Evolutionary conservation across 2,329 filamentous ascomycete species (phyloP).

Genomic region (Paradendryphiella salina): DNA sequence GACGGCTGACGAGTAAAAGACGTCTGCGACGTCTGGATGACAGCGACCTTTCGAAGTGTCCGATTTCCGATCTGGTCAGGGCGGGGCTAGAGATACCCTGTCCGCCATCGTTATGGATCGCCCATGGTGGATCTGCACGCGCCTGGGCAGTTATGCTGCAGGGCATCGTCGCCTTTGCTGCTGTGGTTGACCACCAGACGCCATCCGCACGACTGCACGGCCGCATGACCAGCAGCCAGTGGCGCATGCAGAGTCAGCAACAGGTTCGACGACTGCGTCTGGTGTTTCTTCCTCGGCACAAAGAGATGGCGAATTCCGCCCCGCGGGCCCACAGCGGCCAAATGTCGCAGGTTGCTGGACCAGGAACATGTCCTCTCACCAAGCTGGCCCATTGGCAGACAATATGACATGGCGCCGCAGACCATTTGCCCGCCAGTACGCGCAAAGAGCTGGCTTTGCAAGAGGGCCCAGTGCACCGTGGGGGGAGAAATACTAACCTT

Average conservation of each 20-base stretch:
- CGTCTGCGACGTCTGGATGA: constrained; percentile 27
- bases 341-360: constrained; percentile 25
- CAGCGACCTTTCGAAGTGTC: constrained; percentile 38
- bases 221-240: neutral
- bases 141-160: constrained; percentile 41
- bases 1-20: constrained; percentile 31
- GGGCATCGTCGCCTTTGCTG: constrained; percentile 31
- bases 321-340: constrained; percentile 30
- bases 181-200: constrained; percentile 11
- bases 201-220: constrained; percentile 1
- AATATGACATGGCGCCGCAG: constrained; percentile 18
- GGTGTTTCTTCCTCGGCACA: neutral
- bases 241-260: neutral
- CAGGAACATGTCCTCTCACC: constrained; percentile 20
- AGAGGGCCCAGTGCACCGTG: constrained; percentile 7
- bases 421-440: constrained; percentile 15
- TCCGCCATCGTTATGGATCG: constrained; percentile 46
- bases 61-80: constrained; percentile 44
- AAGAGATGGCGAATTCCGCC: constrained; percentile 9
- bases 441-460: neutral
- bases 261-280: constrained; percentile 1
- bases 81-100: constrained; percentile 41
- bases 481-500: constrained; percentile 18
- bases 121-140: constrained; percentile 42
- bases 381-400: constrained; percentile 28